These are phyloP conservation scores for Podila epigama DNA, from an alignment of 192 early-diverging fungal genomes.

Conservation along the genomic window DNA sequence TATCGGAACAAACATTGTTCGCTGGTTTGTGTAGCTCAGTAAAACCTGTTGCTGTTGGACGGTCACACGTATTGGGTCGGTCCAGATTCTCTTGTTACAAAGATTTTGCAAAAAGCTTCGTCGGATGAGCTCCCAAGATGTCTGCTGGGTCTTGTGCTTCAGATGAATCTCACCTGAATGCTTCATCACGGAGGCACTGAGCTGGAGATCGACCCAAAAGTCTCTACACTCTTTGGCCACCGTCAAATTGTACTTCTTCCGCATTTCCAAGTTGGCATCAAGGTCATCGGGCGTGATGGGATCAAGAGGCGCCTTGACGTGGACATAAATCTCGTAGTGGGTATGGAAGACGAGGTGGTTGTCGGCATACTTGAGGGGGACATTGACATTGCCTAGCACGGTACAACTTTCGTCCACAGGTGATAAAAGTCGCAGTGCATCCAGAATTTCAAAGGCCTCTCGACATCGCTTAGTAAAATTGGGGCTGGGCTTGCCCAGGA, in stretches of 20 bases:
- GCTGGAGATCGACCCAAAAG: constrained; percentile 44
- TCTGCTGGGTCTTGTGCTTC: neutral
- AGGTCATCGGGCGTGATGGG: constrained; percentile 10
- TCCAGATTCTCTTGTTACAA: constrained; percentile 36
- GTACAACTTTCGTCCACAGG: constrained; percentile 4
- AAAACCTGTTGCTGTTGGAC: constrained; percentile 1
- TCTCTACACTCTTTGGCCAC: constrained; percentile 14
- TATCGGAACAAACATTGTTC: constrained; percentile 14
- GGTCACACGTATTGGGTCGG: constrained; percentile 29
- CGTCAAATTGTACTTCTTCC: constrained; percentile 27
- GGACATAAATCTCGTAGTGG: constrained; percentile 21
- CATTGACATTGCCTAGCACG: neutral
- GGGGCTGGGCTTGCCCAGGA: neutral
- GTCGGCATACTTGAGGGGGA: neutral
- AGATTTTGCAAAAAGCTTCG: constrained; percentile 24
- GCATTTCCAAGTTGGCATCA: constrained; percentile 1
- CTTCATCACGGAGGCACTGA: constrained; percentile 21
- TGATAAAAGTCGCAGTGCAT: constrained; percentile 32
- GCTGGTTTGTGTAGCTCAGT: constrained; percentile 27
- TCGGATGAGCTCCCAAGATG: constrained; percentile 25
- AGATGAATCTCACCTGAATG: neutral
- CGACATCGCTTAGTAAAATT: constrained; percentile 32
- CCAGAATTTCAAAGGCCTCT: constrained; percentile 35
- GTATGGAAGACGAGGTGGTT: constrained; percentile 45
- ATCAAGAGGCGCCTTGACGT: constrained; percentile 21